Conservation (phyloP, 2,329 filamentous ascomycete species). For the Colletotrichum lentis region DNA sequence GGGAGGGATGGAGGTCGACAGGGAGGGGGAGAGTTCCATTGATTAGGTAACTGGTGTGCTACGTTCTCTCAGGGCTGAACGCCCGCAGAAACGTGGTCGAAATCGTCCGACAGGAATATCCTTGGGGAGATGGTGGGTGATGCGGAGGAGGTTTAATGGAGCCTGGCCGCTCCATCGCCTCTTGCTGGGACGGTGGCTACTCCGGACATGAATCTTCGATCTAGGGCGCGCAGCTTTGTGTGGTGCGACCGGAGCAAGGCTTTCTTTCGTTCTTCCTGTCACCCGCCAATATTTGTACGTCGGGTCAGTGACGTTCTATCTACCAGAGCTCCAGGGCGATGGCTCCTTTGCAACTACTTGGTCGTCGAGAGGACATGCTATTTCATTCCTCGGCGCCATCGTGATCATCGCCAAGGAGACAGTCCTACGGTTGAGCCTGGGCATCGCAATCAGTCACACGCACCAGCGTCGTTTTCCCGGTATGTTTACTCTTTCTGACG, state of each 20-base stretch:
- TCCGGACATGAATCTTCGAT: neutral
- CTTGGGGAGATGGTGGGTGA: neutral
- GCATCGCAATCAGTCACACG: neutral
- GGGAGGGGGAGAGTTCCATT: neutral
- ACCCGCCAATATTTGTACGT: neutral
- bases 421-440: neutral
- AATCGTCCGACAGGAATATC: conserved; percentile 11
- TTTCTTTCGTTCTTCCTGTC: neutral
- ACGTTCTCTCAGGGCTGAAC: conserved; percentile 30
- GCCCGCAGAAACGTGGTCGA: conserved; percentile 35
- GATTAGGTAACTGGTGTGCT: conserved; percentile 30
- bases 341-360: neutral
- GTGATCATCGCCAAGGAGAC: neutral
- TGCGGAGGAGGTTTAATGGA: neutral
- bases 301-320: neutral
- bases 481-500: neutral
- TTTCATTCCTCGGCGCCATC: neutral
- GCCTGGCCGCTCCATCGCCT: neutral
- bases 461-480: neutral
- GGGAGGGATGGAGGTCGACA: neutral
- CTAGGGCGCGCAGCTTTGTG: neutral
- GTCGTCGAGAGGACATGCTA: neutral
- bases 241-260: no score
- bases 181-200: neutral
- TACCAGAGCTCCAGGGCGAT: neutral